Conservation (phyloP, 129 eudicot species). For the Chrysanthemum seticuspe region DNA sequence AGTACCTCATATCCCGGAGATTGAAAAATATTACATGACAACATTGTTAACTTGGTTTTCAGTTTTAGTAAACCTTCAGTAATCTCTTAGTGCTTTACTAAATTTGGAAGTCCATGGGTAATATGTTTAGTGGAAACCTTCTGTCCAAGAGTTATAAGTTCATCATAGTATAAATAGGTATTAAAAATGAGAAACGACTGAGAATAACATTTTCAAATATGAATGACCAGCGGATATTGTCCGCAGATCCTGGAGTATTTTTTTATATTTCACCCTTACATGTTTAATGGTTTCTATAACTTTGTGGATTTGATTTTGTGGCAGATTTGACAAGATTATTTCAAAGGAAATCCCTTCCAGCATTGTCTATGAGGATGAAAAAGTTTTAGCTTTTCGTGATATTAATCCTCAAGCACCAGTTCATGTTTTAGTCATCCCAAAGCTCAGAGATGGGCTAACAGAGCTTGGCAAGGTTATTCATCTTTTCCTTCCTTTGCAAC, state of each 20-base stretch:
- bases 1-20: neutral
- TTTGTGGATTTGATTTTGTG: slow-evolving; percentile 7
- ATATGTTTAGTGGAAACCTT: neutral
- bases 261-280: neutral
- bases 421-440: slow-evolving; percentile 86
- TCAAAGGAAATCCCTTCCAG: slow-evolving; percentile 81
- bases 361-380: slow-evolving; percentile 83
- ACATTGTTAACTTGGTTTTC: neutral
- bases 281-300: slow-evolving; percentile 2
- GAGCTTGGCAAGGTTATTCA: slow-evolving; percentile 76
- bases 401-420: slow-evolving; percentile 91
- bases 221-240: too few species aligned
- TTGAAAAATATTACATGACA: neutral
- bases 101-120: neutral
- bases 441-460: slow-evolving; percentile 78
- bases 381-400: slow-evolving; percentile 83
- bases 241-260: too few species aligned
- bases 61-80: neutral
- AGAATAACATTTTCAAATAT: too few species aligned
- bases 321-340: slow-evolving; percentile 89
- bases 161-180: too few species aligned
- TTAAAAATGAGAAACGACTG: too few species aligned
- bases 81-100: neutral
- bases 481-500: neutral
- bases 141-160: too few species aligned